These are phyloP conservation scores for Aspergillus nidulans DNA, from an alignment of 495 filamentous ascomycete species.

Conservation along the genomic window DNA sequence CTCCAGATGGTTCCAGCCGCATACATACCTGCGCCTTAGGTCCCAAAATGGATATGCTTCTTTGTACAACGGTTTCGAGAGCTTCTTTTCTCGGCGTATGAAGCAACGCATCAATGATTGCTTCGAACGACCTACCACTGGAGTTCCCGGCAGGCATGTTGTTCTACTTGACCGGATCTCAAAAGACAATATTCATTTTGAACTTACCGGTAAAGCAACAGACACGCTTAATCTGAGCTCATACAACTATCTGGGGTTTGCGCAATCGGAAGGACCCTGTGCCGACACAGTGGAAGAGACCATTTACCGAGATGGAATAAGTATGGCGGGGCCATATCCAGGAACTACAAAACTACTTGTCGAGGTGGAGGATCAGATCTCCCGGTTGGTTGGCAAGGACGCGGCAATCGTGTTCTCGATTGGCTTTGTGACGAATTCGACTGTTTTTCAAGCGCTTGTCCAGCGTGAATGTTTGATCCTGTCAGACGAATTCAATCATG, in stretches of 20 bases:
- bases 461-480: slow-evolving; percentile 82
- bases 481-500: slow-evolving; percentile 87
- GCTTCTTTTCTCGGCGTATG: slow-evolving; percentile 82
- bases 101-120: slow-evolving; percentile 88
- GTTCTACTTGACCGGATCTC: slow-evolving; percentile 76
- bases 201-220: slow-evolving; percentile 70
- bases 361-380: slow-evolving; percentile 78
- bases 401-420: slow-evolving; percentile 87
- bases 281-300: slow-evolving; percentile 79
- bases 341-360: slow-evolving; percentile 72
- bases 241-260: slow-evolving; percentile 92
- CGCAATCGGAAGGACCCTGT: slow-evolving; percentile 86
- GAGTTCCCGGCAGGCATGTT: slow-evolving; percentile 81
- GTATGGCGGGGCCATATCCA: slow-evolving; percentile 65
- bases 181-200: slow-evolving; percentile 71
- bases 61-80: slow-evolving; percentile 88
- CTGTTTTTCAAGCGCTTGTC: slow-evolving; percentile 75
- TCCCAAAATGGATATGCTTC: slow-evolving; percentile 77
- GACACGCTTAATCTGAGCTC: slow-evolving; percentile 91
- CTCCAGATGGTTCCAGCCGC: slow-evolving; percentile 72
- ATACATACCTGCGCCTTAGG: slow-evolving; percentile 67
- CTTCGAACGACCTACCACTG: slow-evolving; percentile 79
- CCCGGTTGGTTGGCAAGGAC: slow-evolving; percentile 79
- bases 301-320: slow-evolving; percentile 70
- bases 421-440: slow-evolving; percentile 85